Conservation (phyloP, 768 basidiomycete genomes). For the Tylopilus subfusipes region DNA sequence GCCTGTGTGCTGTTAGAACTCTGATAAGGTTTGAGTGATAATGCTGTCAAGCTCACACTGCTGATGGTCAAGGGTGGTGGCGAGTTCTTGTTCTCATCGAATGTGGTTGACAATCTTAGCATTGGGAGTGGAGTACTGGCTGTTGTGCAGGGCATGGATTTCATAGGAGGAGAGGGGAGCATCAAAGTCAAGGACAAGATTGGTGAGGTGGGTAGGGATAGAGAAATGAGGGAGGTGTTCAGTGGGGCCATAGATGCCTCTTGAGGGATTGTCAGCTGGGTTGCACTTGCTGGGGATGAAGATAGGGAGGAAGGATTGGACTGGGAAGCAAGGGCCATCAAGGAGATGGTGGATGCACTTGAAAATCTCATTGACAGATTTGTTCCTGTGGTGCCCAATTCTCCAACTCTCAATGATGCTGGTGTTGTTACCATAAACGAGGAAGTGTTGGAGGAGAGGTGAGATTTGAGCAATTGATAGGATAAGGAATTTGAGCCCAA, state of each 20-base stretch:
- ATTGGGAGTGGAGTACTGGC: no score
- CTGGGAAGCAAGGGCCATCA: accelerated
- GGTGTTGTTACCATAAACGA: no score
- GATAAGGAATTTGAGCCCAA: no score
- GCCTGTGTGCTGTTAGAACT: no score
- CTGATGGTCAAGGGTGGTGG: no score
- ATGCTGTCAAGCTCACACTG: no score
- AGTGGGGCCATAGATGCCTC: neutral
- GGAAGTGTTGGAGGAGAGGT: neutral
- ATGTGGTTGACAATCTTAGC: no score
- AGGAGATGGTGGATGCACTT: neutral
- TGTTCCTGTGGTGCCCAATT: neutral
- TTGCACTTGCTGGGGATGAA: neutral
- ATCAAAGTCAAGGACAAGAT: neutral
- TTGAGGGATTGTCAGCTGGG: neutral
- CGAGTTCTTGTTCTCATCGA: no score
- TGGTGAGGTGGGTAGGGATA: neutral
- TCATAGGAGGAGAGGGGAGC: neutral
- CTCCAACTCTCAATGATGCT: no score
- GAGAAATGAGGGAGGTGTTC: neutral
- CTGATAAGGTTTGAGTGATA: no score
- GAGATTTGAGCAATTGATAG: neutral
- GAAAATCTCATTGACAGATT: neutral
- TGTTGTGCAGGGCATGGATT: no score
- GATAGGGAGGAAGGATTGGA: accelerated